Percentiles rank a stretch among this genome's conserved stretches.
Conservation (phyloP, 2,329 filamentous ascomycete species). For the Byssothecium circinans region DNA sequence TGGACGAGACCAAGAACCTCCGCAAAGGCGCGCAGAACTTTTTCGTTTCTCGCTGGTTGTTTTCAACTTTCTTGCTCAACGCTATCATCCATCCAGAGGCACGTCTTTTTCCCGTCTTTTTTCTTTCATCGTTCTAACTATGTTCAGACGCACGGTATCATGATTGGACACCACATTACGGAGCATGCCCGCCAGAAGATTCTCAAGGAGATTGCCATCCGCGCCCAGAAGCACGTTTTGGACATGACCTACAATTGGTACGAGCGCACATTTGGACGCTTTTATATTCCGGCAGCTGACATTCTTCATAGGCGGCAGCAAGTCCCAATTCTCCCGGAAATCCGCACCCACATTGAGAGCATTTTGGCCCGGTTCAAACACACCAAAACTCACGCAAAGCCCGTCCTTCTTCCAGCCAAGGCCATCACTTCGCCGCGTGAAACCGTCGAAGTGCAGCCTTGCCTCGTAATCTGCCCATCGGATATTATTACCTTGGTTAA, state of each 20-base stretch:
- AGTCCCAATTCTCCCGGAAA: conserved; percentile 63
- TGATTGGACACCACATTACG: conserved; percentile 89
- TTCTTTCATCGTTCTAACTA: conserved; percentile 36
- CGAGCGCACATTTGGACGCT: conserved; percentile 35
- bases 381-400: conserved; percentile 48
- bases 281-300: conserved; percentile 25
- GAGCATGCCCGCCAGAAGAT: conserved; percentile 83
- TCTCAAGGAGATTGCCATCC: conserved; percentile 73
- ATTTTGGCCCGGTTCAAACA: conserved; percentile 65
- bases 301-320: conserved; percentile 55
- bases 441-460: conserved; percentile 77
- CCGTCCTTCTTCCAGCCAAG: conserved; percentile 69
- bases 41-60: conserved; percentile 89
- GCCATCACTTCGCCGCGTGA: conserved; percentile 73
- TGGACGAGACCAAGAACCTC: conserved; percentile 69
- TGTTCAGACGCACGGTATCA: conserved; percentile 59
- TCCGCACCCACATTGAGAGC: conserved; percentile 70
- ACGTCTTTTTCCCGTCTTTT: conserved; percentile 25
- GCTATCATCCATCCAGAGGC: conserved; percentile 89
- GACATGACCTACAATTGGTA: conserved; percentile 73
- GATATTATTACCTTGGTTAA: conserved; percentile 81
- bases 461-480: conserved; percentile 75
- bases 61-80: conserved; percentile 81
- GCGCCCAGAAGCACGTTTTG: conserved; percentile 76
- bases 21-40: conserved; percentile 74